Evolutionary conservation across 441 rosid species (phyloP), one percentile per base, ranked within the genome.

Genomic region (Gossypium lobatum): DNA sequence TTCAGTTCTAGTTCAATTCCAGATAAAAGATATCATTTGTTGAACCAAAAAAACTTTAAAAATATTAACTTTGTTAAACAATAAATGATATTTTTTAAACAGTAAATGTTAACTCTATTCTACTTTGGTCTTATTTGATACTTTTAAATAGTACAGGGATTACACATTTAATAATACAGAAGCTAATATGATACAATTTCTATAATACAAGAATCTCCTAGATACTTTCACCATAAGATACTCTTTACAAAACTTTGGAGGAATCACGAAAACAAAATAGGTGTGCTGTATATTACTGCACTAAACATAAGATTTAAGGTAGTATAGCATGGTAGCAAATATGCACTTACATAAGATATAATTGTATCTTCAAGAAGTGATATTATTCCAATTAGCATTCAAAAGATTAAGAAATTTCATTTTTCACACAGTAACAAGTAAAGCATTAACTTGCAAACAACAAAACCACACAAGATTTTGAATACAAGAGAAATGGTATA

Each of bases 331-430:
- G 64, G 25, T 55, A 37, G 31, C 70, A 70, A 26, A 64, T 8
- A 45, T 18, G n/a, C 17, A 10, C 46, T 54, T 53, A 37, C 54
- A 10, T 71, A 50, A 17, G 14, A 62, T 21, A 20, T 16, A 65
- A 21, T 39, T 18, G 25, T 64, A 70, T 18, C 8, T 53, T 67
- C 26, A 45, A 17, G 34, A 62, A 52, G 74, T 9, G 66, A 28
- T 13, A 68, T 18, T 39, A 58, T 53, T 68, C 63, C 59, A 39
- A 53, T 34, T 62, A 52, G 42, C 53, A 74, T 10, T 37, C 64
- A 34, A 34, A 20, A 31, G 55, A 60, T 23, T 66, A 48, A 62
- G 25, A 64, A 73, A 57, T 52, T 70, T 72, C 76, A 77, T 6
- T 1, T 13, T 60, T 18, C 17, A 60, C 45, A 75, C 75, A 23